phyloP scores from a whole-genome alignment of 768 basidiomycete species.

The Suillus clintonianus region DNA sequence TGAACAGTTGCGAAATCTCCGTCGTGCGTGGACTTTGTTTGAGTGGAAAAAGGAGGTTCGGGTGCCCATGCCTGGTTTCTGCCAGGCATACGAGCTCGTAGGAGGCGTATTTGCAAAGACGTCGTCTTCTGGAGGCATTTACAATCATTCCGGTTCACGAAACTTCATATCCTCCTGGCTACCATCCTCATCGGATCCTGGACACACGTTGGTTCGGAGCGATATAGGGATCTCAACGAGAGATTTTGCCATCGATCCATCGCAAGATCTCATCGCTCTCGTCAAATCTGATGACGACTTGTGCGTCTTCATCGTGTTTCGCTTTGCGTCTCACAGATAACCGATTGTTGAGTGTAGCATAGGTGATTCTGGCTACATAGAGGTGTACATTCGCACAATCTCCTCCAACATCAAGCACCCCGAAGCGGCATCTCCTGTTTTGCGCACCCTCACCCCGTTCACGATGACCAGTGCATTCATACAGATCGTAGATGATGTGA shows the following conservation, averaged over 20 bases:
- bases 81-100: conserved; percentile 62
- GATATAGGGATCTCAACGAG: conserved; percentile 44
- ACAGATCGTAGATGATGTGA: conserved; percentile 55
- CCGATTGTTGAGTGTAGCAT: not conserved
- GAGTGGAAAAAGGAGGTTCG: conserved; percentile 23
- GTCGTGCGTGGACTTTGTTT: conserved; percentile 37
- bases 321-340: no score
- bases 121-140: conserved; percentile 13
- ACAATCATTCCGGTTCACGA: conserved; percentile 25
- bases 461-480: conserved; percentile 38
- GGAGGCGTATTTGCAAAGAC: conserved; percentile 57
- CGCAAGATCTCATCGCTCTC: conserved; percentile 58
- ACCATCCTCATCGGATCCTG: conserved; percentile 13
- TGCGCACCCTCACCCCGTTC: conserved; percentile 27
- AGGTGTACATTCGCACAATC: conserved; percentile 48
- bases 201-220: conserved; percentile 21
- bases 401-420: conserved; percentile 46
- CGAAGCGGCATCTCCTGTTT: conserved; percentile 31
- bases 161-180: conserved; percentile 24
- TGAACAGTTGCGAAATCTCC: conserved; percentile 32
- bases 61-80: conserved; percentile 36
- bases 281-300: conserved; percentile 29
- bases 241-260: conserved; percentile 68
- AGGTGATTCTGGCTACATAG: conserved; percentile 18
- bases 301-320: conserved; percentile 10